Evolutionary conservation across 495 filamentous ascomycete species (phyloP).

Genomic region (Trichodelitschia bisporula): DNA sequence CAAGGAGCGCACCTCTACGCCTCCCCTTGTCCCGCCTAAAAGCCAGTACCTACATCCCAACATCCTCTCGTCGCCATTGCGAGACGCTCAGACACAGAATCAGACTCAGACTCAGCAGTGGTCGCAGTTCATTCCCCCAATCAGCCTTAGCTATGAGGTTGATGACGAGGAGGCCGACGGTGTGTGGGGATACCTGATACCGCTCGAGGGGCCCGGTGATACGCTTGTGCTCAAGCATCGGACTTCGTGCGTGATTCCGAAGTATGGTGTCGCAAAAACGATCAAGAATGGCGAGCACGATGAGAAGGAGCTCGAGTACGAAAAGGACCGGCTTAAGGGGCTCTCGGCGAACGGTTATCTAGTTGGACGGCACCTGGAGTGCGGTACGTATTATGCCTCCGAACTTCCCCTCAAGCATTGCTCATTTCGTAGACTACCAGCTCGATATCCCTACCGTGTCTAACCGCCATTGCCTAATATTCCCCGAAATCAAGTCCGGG

Average conservation of each 20-base stretch:
- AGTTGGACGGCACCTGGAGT: conserved; percentile 81
- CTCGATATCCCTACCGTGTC: conserved; percentile 70
- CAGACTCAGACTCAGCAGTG: conserved; percentile 41
- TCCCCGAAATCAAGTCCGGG: conserved; percentile 65
- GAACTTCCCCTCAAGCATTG: not conserved
- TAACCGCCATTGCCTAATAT: conserved; percentile 81
- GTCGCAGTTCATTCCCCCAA: conserved; percentile 58
- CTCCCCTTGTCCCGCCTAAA: conserved; percentile 29
- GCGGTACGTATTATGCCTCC: conserved; percentile 34
- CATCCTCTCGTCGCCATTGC: conserved; percentile 42
- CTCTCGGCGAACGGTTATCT: conserved; percentile 64
- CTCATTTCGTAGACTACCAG: conserved; percentile 36
- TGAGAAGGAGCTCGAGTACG: conserved; percentile 31
- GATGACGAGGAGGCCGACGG: conserved; percentile 71
- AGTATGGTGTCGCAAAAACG: conserved; percentile 10
- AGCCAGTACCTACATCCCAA: conserved; percentile 22
- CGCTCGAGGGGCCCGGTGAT: conserved; percentile 45
- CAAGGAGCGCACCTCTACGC: conserved; percentile 50
- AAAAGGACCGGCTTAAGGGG: conserved; percentile 27
- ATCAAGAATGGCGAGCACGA: no score
- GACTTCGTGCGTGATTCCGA: conserved; percentile 23
- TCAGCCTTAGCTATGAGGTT: conserved; percentile 54
- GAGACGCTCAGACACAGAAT: no score
- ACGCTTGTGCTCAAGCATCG: conserved; percentile 49
- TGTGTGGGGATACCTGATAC: conserved; percentile 88